phyloP scores from a whole-genome alignment of 2,329 filamentous ascomycete species.

The Raffaelea arxii region DNA sequence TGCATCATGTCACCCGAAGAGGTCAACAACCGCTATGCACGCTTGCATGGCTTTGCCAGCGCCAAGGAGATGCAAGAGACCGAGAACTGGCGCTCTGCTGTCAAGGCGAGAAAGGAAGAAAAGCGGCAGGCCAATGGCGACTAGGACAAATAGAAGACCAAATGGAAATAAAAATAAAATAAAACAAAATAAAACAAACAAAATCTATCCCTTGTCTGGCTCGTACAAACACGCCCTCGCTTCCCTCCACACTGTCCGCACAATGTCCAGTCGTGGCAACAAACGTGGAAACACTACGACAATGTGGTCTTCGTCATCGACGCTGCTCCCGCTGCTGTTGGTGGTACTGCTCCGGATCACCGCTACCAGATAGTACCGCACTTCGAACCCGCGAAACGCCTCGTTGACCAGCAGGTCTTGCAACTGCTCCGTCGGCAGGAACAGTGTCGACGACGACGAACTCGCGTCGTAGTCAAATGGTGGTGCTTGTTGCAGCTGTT shows the following conservation, averaged over 20 bases:
- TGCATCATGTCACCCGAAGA: conserved; percentile 40
- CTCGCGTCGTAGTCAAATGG: conserved; percentile 20
- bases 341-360: conserved; percentile 44
- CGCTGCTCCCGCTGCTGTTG: not conserved
- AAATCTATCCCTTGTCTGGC: not conserved
- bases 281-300: conserved; percentile 90
- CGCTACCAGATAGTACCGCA: conserved; percentile 79
- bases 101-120: conserved; percentile 19
- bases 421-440: conserved; percentile 85
- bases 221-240: conserved; percentile 75
- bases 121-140: not conserved
- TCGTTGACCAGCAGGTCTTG: conserved; percentile 93
- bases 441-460: conserved; percentile 22
- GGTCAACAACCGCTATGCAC: conserved; percentile 52
- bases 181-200: not conserved
- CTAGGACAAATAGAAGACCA: conserved; percentile 4
- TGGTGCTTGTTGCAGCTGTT: no score
- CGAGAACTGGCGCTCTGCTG: conserved; percentile 23
- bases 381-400: conserved; percentile 86
- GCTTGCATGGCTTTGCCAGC: conserved; percentile 46
- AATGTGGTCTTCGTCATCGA: conserved; percentile 71
- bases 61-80: conserved; percentile 37
- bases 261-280: conserved; percentile 61
- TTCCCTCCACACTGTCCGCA: conserved; percentile 88
- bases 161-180: not conserved